Percentiles rank a stretch among this genome's conserved stretches.
Conservation (phyloP, 2,329 filamentous ascomycete species). For the Paracoccidioides lutzii region DNA sequence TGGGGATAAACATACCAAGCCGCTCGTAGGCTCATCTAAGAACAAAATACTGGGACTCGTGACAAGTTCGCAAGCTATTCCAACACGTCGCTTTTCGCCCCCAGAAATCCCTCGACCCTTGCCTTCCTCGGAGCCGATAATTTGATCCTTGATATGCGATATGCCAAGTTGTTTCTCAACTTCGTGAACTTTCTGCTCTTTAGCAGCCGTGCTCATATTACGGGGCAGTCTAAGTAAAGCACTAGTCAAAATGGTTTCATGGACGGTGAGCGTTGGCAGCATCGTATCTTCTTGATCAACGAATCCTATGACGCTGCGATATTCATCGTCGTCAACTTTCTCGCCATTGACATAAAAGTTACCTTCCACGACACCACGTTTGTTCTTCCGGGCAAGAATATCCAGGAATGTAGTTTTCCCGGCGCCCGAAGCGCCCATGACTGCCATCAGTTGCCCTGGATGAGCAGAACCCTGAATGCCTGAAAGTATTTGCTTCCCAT, state of each 20-base stretch:
- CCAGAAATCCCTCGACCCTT: slow-evolving; percentile 91
- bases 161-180: slow-evolving; percentile 95
- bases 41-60: slow-evolving; percentile 96
- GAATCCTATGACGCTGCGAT: slow-evolving; percentile 85
- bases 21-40: slow-evolving; percentile 92
- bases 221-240: slow-evolving; percentile 81
- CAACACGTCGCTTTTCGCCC: slow-evolving; percentile 89
- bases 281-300: slow-evolving; percentile 98
- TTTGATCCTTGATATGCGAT: slow-evolving; percentile 79
- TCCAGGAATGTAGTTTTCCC: slow-evolving; percentile 97
- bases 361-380: slow-evolving; percentile 64
- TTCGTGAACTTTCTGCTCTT: slow-evolving; percentile 81
- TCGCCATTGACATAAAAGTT: slow-evolving; percentile 91
- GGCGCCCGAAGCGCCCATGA: slow-evolving; percentile 96
- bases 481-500: slow-evolving; percentile 72
- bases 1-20: slow-evolving; percentile 55
- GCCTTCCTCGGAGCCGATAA: slow-evolving; percentile 92
- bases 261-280: slow-evolving; percentile 87
- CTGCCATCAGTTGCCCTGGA: slow-evolving; percentile 88
- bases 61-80: slow-evolving; percentile 93
- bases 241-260: slow-evolving; percentile 93
- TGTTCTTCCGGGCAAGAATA: slow-evolving; percentile 93
- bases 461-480: slow-evolving; percentile 76
- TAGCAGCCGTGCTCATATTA: slow-evolving; percentile 76
- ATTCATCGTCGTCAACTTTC: slow-evolving; percentile 70